Evolutionary conservation across 2,329 filamentous ascomycete genomes (phyloP).

Genomic region (Incumbomyces delicatus): DNA sequence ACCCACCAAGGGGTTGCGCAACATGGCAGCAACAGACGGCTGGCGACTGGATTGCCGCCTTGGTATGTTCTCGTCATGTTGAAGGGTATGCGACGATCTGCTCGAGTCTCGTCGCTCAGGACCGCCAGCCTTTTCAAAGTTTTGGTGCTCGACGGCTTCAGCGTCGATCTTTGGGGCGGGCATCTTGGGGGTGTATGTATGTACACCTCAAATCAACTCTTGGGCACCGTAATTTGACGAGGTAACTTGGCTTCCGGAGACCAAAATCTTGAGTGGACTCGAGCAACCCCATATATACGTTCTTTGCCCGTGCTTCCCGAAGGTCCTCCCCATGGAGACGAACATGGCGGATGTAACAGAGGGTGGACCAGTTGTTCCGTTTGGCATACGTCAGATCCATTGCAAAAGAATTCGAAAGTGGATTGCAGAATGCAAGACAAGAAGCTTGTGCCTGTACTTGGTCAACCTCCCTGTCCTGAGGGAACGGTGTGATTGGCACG

Average conservation of each 20-base stretch:
- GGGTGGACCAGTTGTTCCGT: too few relatives aligned
- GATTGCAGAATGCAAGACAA: neutral
- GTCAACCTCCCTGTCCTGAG: too few relatives aligned
- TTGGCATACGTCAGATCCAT: too few relatives aligned
- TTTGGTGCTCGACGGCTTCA: constrained; percentile 7
- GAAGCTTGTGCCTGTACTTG: neutral
- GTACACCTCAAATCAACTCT: neutral
- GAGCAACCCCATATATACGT: too few relatives aligned
- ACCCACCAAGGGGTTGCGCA: constrained; percentile 43
- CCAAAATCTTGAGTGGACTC: too few relatives aligned
- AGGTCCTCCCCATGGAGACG: too few relatives aligned
- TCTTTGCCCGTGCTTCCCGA: too few relatives aligned
- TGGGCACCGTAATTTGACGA: too few relatives aligned
- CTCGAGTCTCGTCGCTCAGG: neutral
- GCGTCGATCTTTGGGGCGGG: constrained; percentile 6
- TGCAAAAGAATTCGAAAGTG: neutral
- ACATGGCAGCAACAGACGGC: constrained; percentile 6
- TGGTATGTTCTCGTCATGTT: neutral
- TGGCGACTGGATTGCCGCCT: constrained; percentile 4
- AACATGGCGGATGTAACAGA: too few relatives aligned
- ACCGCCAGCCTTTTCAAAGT: neutral
- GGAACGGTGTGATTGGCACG: too few relatives aligned
- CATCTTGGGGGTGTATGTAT: constrained; percentile 1
- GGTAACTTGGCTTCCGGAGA: too few relatives aligned
- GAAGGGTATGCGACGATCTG: neutral